Evolutionary conservation across 1,139 yeast species (phyloP).

Genomic region (Protomyces pachydermus): DNA sequence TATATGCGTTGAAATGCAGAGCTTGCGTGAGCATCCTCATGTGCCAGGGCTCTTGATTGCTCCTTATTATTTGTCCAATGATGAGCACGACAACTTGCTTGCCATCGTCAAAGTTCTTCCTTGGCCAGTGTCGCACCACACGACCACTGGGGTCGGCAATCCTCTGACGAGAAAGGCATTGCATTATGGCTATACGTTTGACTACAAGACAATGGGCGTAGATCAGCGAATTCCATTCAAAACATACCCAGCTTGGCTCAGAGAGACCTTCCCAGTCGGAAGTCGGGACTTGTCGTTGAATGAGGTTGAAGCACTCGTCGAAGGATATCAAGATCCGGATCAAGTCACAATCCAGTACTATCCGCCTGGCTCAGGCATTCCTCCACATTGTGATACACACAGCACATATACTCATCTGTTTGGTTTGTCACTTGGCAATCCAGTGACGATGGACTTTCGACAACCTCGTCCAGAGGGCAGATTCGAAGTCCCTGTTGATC

Average conservation of each 20-base stretch:
- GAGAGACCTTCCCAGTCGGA: background rate
- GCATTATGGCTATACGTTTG: constrained; percentile 19
- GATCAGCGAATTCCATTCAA: constrained; percentile 7
- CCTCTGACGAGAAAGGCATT: constrained; percentile 3
- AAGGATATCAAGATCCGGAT: background rate
- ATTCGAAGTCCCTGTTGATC: constrained; percentile 1
- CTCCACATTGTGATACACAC: constrained; percentile 24
- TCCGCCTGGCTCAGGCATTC: constrained; percentile 23
- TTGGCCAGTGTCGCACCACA: background rate
- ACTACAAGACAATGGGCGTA: constrained; percentile 23
- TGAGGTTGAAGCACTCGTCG: background rate
- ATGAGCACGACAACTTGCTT: background rate
- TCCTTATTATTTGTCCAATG: background rate
- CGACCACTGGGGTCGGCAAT: background rate
- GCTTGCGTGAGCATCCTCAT: background rate
- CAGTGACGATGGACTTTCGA: constrained; percentile 20
- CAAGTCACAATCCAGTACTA: constrained; percentile 23
- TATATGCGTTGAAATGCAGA: background rate
- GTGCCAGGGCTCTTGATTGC: background rate
- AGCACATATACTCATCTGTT: constrained; percentile 10
- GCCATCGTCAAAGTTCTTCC: background rate
- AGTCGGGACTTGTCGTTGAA: background rate
- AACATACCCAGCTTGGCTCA: constrained; percentile 11
- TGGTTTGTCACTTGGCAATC: constrained; percentile 6
- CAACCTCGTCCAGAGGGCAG: background rate